Base-by-base conservation (phyloP, 768 basidiomycete species). In the Mycena haematopus region DNA sequence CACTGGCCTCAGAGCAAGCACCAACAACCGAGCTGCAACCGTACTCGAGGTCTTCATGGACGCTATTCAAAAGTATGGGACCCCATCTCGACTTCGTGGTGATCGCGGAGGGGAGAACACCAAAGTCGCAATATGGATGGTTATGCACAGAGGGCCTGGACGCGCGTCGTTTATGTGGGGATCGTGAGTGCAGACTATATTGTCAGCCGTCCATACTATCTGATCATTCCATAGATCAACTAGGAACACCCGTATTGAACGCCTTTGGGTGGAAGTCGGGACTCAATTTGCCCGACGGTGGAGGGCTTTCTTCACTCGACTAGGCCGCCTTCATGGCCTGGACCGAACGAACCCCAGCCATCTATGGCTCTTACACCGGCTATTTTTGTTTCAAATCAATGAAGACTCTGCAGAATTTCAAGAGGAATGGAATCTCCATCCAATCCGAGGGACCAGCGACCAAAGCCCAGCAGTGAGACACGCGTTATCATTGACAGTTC, bases 381-480 rank as follows among this genome's bases (percentile, higher is more conserved):
- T 79, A 0, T 79, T 78, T 55, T 65, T 78, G 2, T 31, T 56
- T 1, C 46, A 53, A 6, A 68, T 78, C 25, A 73, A 78, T 35
- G 29, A 58, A 0, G 73, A 78, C 49, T 77, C 73, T 33, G 0
- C 51, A 0, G 36, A 54, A 7, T 77, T 78, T 56, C 69, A 65
- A 19, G 10, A 61, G 8, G 68, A 75, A 14, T 78, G 76, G 74
- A 78, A 78, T 55, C 31, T 65, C 11, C 74, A 78, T 56, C 68
- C 72, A 1, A 68, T 78, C 17, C 58, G 54, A 19, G 72, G 69
- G 19, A 66, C 59, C 6, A 58, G 67, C 15, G 59, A 54, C 38
- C 52, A 54, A 25, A 53, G 52, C 21, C 52, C 52, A 2, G 49
- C 49, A 24, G 45, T 46, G 45, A 24, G 45, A 8, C 22, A 9